These are phyloP conservation scores for Polytolypa hystricis DNA, from an alignment of 2,329 filamentous ascomycete species.

Conservation along the genomic window DNA sequence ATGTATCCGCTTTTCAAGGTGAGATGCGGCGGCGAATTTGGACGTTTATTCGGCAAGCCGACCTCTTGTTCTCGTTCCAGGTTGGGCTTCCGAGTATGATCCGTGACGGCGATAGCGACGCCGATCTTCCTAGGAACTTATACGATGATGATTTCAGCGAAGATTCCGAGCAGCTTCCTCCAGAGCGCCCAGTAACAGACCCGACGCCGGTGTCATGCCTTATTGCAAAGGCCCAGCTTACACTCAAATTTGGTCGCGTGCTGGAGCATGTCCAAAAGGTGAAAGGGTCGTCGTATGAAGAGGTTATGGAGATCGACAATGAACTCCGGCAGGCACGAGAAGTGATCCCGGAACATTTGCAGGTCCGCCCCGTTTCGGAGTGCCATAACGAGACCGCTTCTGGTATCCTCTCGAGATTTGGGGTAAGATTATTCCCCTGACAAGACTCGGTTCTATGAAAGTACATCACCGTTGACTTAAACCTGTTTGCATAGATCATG, in stretches of 20 bases:
- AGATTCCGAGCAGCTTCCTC: conserved; percentile 44
- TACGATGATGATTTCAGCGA: conserved; percentile 55
- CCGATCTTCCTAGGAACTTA: conserved; percentile 49
- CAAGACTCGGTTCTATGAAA: not conserved
- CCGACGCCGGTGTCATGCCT: conserved; percentile 45
- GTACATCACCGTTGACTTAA: not conserved
- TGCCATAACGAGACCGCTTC: conserved; percentile 57
- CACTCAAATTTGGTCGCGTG: conserved; percentile 34
- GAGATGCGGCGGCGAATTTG: conserved; percentile 45
- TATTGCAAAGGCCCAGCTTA: conserved; percentile 35
- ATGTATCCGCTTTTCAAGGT: conserved; percentile 49
- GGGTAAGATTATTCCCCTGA: conserved; percentile 26
- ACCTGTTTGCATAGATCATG: conserved; percentile 43
- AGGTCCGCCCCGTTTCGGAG: conserved; percentile 62
- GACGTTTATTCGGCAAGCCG: conserved; percentile 45
- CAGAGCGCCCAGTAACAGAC: conserved; percentile 45
- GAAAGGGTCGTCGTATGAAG: conserved; percentile 44
- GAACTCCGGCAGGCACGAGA: conserved; percentile 47
- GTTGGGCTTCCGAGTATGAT: conserved; percentile 58
- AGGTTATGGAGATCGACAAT: conserved; percentile 49
- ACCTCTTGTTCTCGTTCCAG: conserved; percentile 55
- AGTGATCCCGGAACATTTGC: conserved; percentile 68
- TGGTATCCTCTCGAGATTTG: conserved; percentile 69
- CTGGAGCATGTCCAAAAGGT: conserved; percentile 33
- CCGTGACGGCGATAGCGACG: conserved; percentile 52